Base-by-base conservation (phyloP, 176 grass and related monocot species). In the Juncus inflexus region DNA sequence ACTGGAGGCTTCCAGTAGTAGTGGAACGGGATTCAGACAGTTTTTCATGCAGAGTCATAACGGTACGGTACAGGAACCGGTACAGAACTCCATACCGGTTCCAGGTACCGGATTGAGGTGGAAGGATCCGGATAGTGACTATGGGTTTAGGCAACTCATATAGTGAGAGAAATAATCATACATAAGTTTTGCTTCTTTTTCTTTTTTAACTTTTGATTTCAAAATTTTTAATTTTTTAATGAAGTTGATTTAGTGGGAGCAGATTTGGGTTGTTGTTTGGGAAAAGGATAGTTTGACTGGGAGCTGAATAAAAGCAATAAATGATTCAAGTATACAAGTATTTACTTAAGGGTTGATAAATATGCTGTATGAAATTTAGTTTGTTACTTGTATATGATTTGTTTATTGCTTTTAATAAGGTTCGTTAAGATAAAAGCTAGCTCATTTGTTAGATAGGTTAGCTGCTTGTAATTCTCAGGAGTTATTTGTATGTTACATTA, bases 271-370 rank as follows among this genome's bases (percentile, higher is more conserved):
- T 55, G 67, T 35, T 37, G 42, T 47, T 45, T 58, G 67, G 67
- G 57, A 71, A 42, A 42, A 71, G 5, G 40, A 47, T 47, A 47
- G 43, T 55, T 43, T 5, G 14, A 59, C 67, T 59, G 40, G 67
- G 67, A 8, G 1, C 67, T 59, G 57, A 70, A 70, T 71, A 59
- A 58, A 37, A 57, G 67, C 37, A 35, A 58, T 59, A 15, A 55
- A 59, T 71, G 67, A 47, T 57, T 71, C 67, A 53, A 55, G 66
- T 38, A 69, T 69, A 47, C 50, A 55, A 47, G 41, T 16, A 69
- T 12, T 68, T 50, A 68, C 65, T 53, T 68, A 68, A 51, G 37
- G 65, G 65, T 53, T 68, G 65, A 53, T 68, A 51, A 68, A 53
- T 40, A 37, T 28, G 19, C 19, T 28, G 0, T 28, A 28, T 28